These are phyloP conservation scores for Polytolypa hystricis DNA, from an alignment of 2,329 filamentous ascomycete species.

Conservation along the genomic window DNA sequence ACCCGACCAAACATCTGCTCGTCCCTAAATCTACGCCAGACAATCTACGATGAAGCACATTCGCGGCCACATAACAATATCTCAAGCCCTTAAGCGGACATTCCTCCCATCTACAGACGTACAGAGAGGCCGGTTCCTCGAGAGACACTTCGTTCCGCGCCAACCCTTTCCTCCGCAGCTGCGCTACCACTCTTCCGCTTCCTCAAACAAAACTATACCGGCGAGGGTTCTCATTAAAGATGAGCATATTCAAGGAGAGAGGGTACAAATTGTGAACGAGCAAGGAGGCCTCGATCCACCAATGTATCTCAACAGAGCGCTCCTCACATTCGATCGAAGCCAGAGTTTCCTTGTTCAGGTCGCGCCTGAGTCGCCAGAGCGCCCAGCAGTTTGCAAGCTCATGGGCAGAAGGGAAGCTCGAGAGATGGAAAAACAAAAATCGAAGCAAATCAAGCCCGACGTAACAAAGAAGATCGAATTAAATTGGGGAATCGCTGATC, in stretches of 20 bases:
- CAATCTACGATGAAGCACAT: slow-evolving; percentile 22
- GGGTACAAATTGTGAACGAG: slow-evolving; percentile 26
- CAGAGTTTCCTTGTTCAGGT: slow-evolving; percentile 43
- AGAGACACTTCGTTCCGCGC: background rate
- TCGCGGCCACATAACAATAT: slow-evolving; percentile 18
- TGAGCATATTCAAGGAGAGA: slow-evolving; percentile 23
- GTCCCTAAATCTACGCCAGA: too few species aligned
- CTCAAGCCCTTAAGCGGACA: slow-evolving; percentile 3
- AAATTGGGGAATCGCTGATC: slow-evolving; percentile 70
- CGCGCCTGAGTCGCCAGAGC: slow-evolving; percentile 18
- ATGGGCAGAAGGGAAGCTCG: slow-evolving; percentile 45
- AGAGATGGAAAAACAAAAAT: slow-evolving; percentile 26
- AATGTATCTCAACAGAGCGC: slow-evolving; percentile 19
- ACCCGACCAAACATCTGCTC: too few species aligned
- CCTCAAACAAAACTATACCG: too few species aligned
- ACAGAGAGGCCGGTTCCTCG: background rate
- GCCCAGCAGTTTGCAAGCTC: slow-evolving; percentile 59
- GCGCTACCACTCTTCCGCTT: too few species aligned
- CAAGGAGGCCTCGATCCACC: slow-evolving; percentile 22
- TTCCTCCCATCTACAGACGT: slow-evolving; percentile 1
- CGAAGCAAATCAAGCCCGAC: slow-evolving; percentile 28
- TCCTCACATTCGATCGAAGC: slow-evolving; percentile 38
- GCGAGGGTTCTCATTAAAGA: slow-evolving; percentile 22
- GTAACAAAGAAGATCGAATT: slow-evolving; percentile 68
- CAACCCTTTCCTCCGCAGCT: background rate